Conservation (phyloP, 768 basidiomycete genomes). For the Crepidotus variabilis region DNA sequence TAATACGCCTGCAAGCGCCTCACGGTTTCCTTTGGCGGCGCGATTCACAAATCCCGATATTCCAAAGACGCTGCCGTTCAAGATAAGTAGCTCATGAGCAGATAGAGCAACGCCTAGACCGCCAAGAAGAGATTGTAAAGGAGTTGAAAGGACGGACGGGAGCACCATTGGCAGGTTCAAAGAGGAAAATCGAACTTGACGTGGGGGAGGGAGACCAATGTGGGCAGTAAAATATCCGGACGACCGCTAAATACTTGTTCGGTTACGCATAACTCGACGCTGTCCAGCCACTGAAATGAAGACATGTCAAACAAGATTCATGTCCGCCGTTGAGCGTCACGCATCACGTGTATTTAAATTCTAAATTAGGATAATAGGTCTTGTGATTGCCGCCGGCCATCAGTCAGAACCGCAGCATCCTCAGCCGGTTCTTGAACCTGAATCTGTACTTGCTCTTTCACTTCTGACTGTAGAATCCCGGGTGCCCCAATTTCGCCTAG, state of each 20-base stretch:
- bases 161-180: background rate
- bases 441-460: constrained; percentile 29
- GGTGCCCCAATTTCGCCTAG: constrained; percentile 35
- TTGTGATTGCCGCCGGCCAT: background rate
- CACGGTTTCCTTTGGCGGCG: constrained; percentile 39
- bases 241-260: background rate
- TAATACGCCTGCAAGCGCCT: constrained; percentile 35
- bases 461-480: constrained; percentile 33
- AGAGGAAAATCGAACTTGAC: background rate
- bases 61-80: constrained; percentile 56
- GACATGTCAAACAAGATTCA: no score
- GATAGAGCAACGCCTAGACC: constrained; percentile 50
- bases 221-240: background rate
- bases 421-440: constrained; percentile 11
- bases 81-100: constrained; percentile 45
- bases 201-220: background rate
- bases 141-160: constrained; percentile 33
- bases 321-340: no score
- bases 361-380: no score
- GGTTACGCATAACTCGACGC: no score
- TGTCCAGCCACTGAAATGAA: no score
- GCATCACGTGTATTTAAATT: constrained; percentile 15
- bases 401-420: background rate
- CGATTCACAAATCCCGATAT: constrained; percentile 60
- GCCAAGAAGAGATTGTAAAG: constrained; percentile 51